Percentiles rank a stretch among this genome's conserved stretches.
Evolutionary conservation across 768 basidiomycete species (phyloP).

Genomic region (Xanthoconium purpureum): DNA sequence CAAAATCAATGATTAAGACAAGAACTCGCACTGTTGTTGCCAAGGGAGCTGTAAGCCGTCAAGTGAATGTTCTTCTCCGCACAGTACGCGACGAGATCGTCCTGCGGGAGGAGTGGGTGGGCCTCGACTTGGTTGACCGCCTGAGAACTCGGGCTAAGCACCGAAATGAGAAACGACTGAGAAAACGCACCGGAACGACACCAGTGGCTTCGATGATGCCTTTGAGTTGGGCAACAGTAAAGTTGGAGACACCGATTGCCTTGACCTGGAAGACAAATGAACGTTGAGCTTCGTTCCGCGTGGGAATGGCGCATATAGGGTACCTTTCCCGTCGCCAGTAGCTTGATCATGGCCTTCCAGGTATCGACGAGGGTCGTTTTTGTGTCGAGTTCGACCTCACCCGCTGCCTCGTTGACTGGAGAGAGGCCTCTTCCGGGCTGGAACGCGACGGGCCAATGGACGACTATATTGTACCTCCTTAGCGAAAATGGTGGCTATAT

Average conservation of each 20-base stretch:
- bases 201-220: slow-evolving; percentile 67
- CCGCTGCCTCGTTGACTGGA: slow-evolving; percentile 45
- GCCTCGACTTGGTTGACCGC: slow-evolving; percentile 78
- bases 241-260: slow-evolving; percentile 82
- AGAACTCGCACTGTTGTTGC: slow-evolving; percentile 65
- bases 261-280: slow-evolving; percentile 43
- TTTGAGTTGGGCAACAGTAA: slow-evolving; percentile 61
- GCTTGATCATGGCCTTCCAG: slow-evolving; percentile 75
- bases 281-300: background rate
- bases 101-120: slow-evolving; percentile 77
- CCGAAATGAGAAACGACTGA: background rate
- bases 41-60: slow-evolving; percentile 71
- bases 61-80: slow-evolving; percentile 68
- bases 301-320: background rate
- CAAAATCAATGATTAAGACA: background rate
- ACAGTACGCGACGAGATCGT: slow-evolving; percentile 68
- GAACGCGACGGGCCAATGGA: slow-evolving; percentile 82
- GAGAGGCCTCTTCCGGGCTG: slow-evolving; percentile 50
- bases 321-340: slow-evolving; percentile 69
- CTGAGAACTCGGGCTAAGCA: slow-evolving; percentile 27
- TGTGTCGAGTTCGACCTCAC: slow-evolving; percentile 54
- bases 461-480: slow-evolving; percentile 39
- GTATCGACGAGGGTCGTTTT: slow-evolving; percentile 69
- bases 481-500: slow-evolving; percentile 1
- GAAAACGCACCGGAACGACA: slow-evolving; percentile 58